Base-by-base conservation (phyloP, 148 eudicot genomes). In the Arbutus unedo region DNA sequence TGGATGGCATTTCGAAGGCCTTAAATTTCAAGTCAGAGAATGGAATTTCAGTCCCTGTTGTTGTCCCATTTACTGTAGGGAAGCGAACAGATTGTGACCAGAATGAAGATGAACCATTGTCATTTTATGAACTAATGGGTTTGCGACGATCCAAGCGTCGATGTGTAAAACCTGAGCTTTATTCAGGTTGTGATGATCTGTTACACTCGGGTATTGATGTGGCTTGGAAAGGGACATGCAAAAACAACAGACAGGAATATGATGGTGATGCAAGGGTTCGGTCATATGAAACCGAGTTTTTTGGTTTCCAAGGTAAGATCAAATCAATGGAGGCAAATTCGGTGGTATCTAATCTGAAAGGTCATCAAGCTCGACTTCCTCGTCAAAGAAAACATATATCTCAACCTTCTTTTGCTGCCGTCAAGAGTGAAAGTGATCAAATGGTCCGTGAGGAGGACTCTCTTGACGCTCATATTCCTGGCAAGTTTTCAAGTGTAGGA, bases 61-160 rank as follows among this genome's bases (percentile, higher is more conserved):
- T 91, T 53, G 55, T 91, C 70, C 87, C 91, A n/a, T 91, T 91
- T 77, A 85, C 80, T 49, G 88, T 83, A 4, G 88, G 71, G 55
- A 80, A 59, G 16, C 43, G 48, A 18, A 82, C 84, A 41, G 81
- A 62, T 71, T 66, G 82, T 81, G 55, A 86, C 21, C 60, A 50
- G 76, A 67, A 75, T 31, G 90, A 86, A 31, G 68, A 57, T 19
- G 87, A 73, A 14, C 67, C 87, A 8, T 70, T 80, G 41, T 48
- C 83, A 4, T 41, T 41, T 19, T 85, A 87, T 59, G 91, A 91
- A 82, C 59, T 79, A 19, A 84, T 72, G 51, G 92, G 87, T 19
- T 81, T 94, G 87, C 88, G 99, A 78, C 86, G 99, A 74, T 94
- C 99, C 77, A 94, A 92, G 83, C 95, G 99, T 25, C 84, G 98